Percentiles rank a stretch among this genome's conserved stretches.
Evolutionary conservation across 1,284 basidiomycete species (phyloP).

Genomic region (Cutaneotrichosporon spelunceum): DNA sequence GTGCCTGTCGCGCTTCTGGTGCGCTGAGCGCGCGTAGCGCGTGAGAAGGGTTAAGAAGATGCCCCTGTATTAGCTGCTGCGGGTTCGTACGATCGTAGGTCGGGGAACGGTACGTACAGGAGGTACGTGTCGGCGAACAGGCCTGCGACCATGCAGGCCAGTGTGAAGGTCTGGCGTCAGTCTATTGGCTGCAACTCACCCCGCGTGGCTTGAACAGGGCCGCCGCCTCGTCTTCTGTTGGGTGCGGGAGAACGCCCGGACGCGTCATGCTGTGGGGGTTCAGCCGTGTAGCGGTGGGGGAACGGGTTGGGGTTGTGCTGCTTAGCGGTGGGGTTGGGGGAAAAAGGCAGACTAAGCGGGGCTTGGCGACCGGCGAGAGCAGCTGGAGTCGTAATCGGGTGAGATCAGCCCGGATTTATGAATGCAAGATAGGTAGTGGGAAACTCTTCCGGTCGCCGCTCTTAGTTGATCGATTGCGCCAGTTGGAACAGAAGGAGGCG

Average conservation of each 20-base stretch:
- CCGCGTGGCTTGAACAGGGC: not conserved
- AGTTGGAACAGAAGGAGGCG: too few relatives aligned
- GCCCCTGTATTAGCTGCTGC: constrained; percentile 17
- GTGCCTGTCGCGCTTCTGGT: constrained; percentile 19
- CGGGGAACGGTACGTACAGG: constrained; percentile 17
- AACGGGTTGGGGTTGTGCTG: too few relatives aligned
- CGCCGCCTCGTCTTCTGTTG: not conserved
- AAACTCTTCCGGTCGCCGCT: too few relatives aligned
- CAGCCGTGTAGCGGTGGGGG: too few relatives aligned
- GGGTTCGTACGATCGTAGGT: too few relatives aligned
- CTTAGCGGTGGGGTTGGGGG: not conserved
- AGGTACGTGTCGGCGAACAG: constrained; percentile 28
- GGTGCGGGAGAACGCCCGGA: not conserved
- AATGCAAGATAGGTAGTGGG: too few relatives aligned
- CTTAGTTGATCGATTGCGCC: too few relatives aligned
- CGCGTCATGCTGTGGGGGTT: too few relatives aligned
- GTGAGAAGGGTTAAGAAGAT: constrained; percentile 26
- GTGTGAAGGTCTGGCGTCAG: not conserved
- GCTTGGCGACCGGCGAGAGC: too few relatives aligned
- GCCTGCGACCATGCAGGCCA: constrained; percentile 17
- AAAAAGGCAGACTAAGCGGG: too few relatives aligned
- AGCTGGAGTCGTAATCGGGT: too few relatives aligned
- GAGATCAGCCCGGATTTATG: too few relatives aligned
- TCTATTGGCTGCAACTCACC: not conserved
- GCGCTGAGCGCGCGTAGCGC: constrained; percentile 24